These are phyloP conservation scores for Penicillium macrosclerotiorum DNA, from an alignment of 495 filamentous ascomycete genomes.

Conservation along the genomic window DNA sequence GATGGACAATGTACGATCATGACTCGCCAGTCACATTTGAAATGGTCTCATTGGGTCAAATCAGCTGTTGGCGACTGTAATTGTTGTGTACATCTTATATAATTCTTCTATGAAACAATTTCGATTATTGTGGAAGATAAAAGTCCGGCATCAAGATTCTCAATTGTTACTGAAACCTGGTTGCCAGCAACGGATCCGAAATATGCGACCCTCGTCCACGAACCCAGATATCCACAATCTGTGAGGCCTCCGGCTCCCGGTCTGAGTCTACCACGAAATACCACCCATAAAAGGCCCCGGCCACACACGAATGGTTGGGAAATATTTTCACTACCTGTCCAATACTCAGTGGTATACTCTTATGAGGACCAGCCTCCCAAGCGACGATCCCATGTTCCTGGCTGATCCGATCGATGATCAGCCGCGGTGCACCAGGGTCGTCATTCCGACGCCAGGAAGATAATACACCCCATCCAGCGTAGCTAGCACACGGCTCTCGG, in stretches of 20 bases:
- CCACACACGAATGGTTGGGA: conserved; percentile 85
- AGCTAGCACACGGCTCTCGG: conserved; percentile 69
- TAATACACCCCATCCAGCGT: conserved; percentile 72
- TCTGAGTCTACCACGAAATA: conserved; percentile 75
- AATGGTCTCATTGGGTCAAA: too few relatives aligned
- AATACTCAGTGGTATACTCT: conserved; percentile 27
- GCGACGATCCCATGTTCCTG: conserved; percentile 38
- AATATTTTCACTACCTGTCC: conserved; percentile 63
- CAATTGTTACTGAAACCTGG: conserved; percentile 9
- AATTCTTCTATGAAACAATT: too few relatives aligned
- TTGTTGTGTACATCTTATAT: too few relatives aligned
- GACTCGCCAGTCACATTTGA: too few relatives aligned
- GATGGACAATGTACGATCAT: too few relatives aligned
- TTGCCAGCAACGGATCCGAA: conserved; percentile 15
- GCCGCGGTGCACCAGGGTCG: background rate
- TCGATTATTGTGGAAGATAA: too few relatives aligned
- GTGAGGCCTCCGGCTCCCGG: conserved; percentile 47
- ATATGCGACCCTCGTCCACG: conserved; percentile 27
- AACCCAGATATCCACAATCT: conserved; percentile 69
- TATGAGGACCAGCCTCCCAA: conserved; percentile 17
- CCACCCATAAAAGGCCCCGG: conserved; percentile 68
- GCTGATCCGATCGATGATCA: conserved; percentile 34
- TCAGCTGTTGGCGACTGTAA: too few relatives aligned
- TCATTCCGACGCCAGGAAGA: conserved; percentile 52
- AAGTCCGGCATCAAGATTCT: background rate